Evolutionary conservation across 805 yeast genomes (phyloP), one percentile per base, ranked within the genome.

Genomic region (Kockiozyma suomiensis): DNA sequence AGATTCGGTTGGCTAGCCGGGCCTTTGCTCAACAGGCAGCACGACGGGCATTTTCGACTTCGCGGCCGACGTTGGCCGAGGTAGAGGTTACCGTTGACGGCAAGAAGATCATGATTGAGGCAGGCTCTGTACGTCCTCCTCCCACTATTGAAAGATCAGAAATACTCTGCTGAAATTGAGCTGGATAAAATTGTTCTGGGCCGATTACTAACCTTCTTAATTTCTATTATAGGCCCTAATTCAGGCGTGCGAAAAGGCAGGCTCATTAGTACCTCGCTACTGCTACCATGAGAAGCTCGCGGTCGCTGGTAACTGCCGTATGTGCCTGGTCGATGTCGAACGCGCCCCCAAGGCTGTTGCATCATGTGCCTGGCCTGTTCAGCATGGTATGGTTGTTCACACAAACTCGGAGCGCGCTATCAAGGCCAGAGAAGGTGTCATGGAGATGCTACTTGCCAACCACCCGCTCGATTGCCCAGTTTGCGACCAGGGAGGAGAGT

Each of bases 401-500:
- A 89, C 96, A 52, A 82, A 86, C 72, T 78, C 86, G 41, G 93
- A 87, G 68, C 83, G 90, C 71, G 88, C 88, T 65, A 85, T 83
- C 74, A 84, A 86, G 74, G 90, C 92, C 48, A 83, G 96, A 72
- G 96, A 89, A 76, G 93, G 93, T 73, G 94, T 89, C 69, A 90
- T 96, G 46, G 96, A 90, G 76, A 87, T 89, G 85, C 77, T 89
- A 64, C 81, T 89, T 66, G 90, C 89, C 68, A 90, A 90, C 79
- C 96, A 89, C 78, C 96, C 96, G 23, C 81, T 89, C 72, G 96
- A 90, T 78, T 89, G 96, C 77, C 96, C 96, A 25, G 87, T 89
- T 57, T 89, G 96, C 76, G 96, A 89, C 76, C 96, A 89, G 76
- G 96, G 96, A 76, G 96, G 96, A 66, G 96, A 89, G 75, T 89